These are phyloP conservation scores for Astrocystis sublimbata DNA, from an alignment of 495 filamentous ascomycete genomes.

Conservation along the genomic window DNA sequence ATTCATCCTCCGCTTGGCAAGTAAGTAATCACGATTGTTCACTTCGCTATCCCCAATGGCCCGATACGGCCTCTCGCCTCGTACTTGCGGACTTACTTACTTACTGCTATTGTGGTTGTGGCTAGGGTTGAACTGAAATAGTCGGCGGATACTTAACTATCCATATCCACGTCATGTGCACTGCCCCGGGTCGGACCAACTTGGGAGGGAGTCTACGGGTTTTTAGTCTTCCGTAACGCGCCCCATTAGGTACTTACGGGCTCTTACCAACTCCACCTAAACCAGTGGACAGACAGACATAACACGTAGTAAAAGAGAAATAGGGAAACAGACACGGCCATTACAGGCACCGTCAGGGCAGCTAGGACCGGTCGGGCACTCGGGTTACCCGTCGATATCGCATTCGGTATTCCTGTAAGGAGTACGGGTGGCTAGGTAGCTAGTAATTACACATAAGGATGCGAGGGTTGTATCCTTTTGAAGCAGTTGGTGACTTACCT, in stretches of 20 bases:
- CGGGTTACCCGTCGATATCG: slow-evolving; percentile 3
- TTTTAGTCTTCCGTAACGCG: slow-evolving; percentile 10
- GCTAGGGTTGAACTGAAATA: slow-evolving; percentile 10
- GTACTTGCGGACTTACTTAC: background rate
- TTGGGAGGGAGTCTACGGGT: background rate
- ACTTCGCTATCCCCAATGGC: background rate
- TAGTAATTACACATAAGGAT: too few relatives aligned
- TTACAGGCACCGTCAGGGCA: background rate
- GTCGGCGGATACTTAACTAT: too few relatives aligned
- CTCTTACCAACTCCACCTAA: slow-evolving; percentile 11
- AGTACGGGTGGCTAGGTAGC: too few relatives aligned
- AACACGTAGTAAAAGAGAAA: too few relatives aligned
- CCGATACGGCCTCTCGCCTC: background rate
- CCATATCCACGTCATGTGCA: slow-evolving; percentile 15
- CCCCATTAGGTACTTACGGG: too few relatives aligned
- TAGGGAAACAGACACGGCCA: too few relatives aligned
- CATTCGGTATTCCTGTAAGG: too few relatives aligned
- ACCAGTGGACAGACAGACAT: too few relatives aligned
- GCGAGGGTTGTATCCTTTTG: too few relatives aligned
- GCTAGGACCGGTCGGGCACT: background rate
- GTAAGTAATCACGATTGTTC: background rate
- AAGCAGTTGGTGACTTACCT: too few relatives aligned
- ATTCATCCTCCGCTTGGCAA: slow-evolving; percentile 1
- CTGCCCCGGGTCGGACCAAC: slow-evolving; percentile 9
- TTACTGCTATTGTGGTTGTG: background rate